phyloP scores from a whole-genome alignment of 257 asterid genomes.

The Fraxinus excelsior region DNA sequence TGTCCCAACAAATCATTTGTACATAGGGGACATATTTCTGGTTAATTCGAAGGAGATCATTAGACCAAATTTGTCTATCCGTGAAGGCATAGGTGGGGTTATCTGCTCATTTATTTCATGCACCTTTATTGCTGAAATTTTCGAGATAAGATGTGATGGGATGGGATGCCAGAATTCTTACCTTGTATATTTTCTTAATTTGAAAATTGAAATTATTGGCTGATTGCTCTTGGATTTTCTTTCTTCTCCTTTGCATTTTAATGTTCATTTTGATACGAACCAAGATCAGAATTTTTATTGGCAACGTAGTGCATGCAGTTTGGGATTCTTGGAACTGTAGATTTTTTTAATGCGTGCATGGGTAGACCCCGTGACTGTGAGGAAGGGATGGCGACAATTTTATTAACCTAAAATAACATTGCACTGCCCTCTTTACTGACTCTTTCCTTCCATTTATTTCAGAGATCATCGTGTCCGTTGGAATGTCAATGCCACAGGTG shows the following conservation, averaged over 20 bases:
- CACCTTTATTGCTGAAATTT: neutral
- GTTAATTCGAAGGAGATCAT: conserved; percentile 76
- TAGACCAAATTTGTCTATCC: conserved; percentile 80
- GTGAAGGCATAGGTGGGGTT: conserved; percentile 81
- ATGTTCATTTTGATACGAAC: neutral
- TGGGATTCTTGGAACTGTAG: too few species aligned
- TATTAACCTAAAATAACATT: neutral
- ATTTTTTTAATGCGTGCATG: too few species aligned
- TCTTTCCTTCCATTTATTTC: conserved; percentile 28
- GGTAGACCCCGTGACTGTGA: too few species aligned
- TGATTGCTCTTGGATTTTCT: neutral
- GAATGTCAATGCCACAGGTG: conserved; percentile 92
- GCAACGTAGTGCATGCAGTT: too few species aligned
- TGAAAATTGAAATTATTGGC: neutral
- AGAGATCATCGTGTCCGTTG: conserved; percentile 91
- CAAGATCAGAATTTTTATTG: neutral
- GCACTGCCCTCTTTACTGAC: conserved; percentile 7
- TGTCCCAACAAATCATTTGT: conserved; percentile 88
- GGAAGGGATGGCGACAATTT: conserved; percentile 2
- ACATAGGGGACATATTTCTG: conserved; percentile 81
- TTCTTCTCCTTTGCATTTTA: neutral
- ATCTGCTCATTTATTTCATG: conserved; percentile 4
- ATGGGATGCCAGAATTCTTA: neutral
- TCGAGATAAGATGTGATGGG: neutral
- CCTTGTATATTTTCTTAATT: neutral